Evolutionary conservation across 1,139 yeast species (phyloP), one percentile per base, ranked within the genome.

Genomic region (Pneumocystis carinii): DNA sequence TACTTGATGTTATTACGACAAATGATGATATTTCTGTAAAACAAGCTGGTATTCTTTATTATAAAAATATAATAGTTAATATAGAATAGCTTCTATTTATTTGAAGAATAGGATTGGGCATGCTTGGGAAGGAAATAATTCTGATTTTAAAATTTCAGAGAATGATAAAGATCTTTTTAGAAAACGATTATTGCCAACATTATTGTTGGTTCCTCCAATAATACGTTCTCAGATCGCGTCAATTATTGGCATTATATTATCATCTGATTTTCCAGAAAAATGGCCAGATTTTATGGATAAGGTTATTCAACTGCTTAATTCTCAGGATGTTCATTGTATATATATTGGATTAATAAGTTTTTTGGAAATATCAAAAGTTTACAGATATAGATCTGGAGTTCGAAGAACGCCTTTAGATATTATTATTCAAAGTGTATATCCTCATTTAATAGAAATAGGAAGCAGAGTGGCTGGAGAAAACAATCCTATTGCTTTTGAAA

Each of bases 291-390:
- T 89, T 35, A 75, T 89, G 59, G 82, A 81, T 5, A 75, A 77
- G 37, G 82, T 90, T 0, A 77, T 84, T n/a, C 74, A 75, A 41
- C 76, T 90, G 53, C 77, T 90, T 70, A 78, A 77, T 67, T 75
- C 77, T 63, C 74, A 75, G 57, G 84, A 85, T 68, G 74, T 83
- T 48, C 78, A 81, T 56, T 77, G 81, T 10, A 79, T 90, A 48
- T 85, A 86, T 69, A 83, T 94, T 1, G 97, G 97, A 1, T 76
- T 90, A 61, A 74, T 86, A 57, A 84, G 94, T 69, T 79, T 90
- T 65, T 77, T 85, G 39, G 96, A 90, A 71, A 79, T 92, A 36
- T 77, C 85, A 64, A 79, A 94, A 68, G 82, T 83, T 63, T 90
- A 81, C 71, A 79, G 95, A 68, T 92, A 96, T 96, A 78, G 79